Conservation (phyloP, 129 eudicot genomes). For the Chrysanthemum seticuspe region DNA sequence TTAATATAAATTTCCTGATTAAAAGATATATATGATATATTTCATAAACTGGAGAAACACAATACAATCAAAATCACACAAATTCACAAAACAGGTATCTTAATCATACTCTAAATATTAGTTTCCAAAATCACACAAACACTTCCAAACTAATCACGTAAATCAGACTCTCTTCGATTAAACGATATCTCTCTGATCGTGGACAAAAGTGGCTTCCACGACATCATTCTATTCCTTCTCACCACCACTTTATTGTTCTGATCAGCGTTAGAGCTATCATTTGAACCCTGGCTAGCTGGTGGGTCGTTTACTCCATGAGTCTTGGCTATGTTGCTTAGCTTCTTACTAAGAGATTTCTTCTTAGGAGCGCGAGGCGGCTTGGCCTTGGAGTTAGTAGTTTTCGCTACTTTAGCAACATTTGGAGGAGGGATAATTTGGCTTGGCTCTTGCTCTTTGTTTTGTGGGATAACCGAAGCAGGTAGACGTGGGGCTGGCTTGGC, state of each 20-base stretch:
- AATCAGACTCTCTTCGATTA: not conserved
- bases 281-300: not conserved
- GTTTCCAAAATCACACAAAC: not conserved
- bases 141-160: conserved; percentile 32
- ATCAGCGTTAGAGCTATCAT: not conserved
- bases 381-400: conserved; percentile 3
- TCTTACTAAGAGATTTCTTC: conserved; percentile 19
- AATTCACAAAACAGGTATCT: conserved; percentile 5
- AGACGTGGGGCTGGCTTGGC: too few species aligned
- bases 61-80: conserved; percentile 18
- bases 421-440: not conserved
- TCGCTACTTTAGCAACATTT: conserved; percentile 15
- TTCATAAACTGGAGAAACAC: not conserved
- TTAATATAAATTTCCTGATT: too few species aligned
- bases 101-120: not conserved
- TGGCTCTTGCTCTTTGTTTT: not conserved
- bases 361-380: conserved; percentile 24
- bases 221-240: conserved; percentile 8
- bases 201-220: conserved; percentile 46
- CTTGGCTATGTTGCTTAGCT: conserved; percentile 34
- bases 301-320: not conserved
- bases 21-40: too few species aligned
- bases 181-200: too few species aligned
- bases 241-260: not conserved
- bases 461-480: not conserved